Percentiles rank a stretch among this genome's conserved stretches.
phyloP scores from a whole-genome alignment of 129 eudicot genomes.

The Artemisia tridentata region DNA sequence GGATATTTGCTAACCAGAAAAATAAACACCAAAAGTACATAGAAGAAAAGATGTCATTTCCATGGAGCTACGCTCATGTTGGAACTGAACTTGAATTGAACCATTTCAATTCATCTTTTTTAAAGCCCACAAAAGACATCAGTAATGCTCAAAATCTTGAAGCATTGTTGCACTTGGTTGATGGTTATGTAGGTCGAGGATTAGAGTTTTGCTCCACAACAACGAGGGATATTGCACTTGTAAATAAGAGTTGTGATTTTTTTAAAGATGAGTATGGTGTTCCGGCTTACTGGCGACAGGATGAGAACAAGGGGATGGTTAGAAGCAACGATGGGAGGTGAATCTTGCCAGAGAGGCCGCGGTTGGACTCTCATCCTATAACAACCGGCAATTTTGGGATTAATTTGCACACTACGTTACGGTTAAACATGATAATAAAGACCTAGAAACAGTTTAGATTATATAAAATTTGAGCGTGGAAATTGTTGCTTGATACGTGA shows the following conservation, averaged over 20 bases:
- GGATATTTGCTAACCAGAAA: slow-evolving; percentile 67
- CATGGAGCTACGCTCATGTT: slow-evolving; percentile 85
- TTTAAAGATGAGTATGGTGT: slow-evolving; percentile 63
- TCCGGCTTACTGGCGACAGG: slow-evolving; percentile 76
- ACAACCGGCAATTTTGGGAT: too few species aligned
- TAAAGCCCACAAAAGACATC: slow-evolving; percentile 43
- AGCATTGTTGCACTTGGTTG: slow-evolving; percentile 60
- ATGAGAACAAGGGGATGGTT: slow-evolving; percentile 81
- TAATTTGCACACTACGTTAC: too few species aligned
- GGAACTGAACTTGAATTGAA: slow-evolving; percentile 59
- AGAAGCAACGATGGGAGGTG: slow-evolving; percentile 64
- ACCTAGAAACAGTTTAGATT: too few species aligned
- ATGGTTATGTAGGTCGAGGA: slow-evolving; percentile 54
- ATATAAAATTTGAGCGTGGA: too few species aligned
- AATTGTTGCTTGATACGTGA: too few species aligned
- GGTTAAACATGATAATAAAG: too few species aligned
- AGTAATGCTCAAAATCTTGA: slow-evolving; percentile 63
- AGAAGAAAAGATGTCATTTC: slow-evolving; percentile 56
- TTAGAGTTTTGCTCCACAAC: slow-evolving; percentile 34
- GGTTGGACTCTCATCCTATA: slow-evolving; percentile 65
- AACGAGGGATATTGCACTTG: slow-evolving; percentile 66
- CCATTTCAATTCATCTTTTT: slow-evolving; percentile 48
- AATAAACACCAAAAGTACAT: slow-evolving; percentile 56
- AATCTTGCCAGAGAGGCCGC: slow-evolving; percentile 65
- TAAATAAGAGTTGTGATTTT: slow-evolving; percentile 62